These are phyloP conservation scores for Malassezia nana DNA, from an alignment of 1,284 basidiomycete genomes.

Conservation along the genomic window DNA sequence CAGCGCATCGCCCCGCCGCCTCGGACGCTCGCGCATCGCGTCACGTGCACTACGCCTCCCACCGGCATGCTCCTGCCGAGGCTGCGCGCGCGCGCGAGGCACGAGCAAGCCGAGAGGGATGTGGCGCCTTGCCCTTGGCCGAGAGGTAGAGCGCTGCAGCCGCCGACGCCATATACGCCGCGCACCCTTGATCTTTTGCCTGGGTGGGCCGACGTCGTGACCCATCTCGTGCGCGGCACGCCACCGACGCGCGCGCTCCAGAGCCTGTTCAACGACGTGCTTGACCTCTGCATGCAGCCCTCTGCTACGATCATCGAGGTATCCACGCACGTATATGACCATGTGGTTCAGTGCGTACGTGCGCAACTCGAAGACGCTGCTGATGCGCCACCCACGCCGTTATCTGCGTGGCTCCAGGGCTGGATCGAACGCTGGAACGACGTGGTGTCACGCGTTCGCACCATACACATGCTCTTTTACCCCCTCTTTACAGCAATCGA, in stretches of 20 bases:
- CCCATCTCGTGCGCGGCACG: background rate
- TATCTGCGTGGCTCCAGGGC: background rate
- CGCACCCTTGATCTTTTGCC: background rate
- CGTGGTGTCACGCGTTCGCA: background rate
- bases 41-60: background rate
- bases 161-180: background rate
- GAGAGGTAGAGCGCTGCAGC: background rate
- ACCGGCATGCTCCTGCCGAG: background rate
- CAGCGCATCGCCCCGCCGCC: background rate
- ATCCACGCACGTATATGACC: background rate
- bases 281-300: background rate
- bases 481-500: background rate
- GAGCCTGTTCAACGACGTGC: background rate
- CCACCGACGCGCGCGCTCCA: background rate
- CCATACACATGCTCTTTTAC: background rate
- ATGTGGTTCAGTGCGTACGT: background rate
- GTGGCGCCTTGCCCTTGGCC: too few species aligned
- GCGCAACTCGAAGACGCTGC: background rate
- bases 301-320: background rate
- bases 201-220: background rate
- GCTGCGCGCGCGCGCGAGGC: background rate
- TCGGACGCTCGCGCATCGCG: background rate
- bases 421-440: background rate
- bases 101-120: too few species aligned
- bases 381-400: background rate